A percentile compares a stretch with the other conserved stretches of the same genome.
phyloP scores from a whole-genome alignment of 1,284 basidiomycete species.

The Lignosus rhinocerotis region DNA sequence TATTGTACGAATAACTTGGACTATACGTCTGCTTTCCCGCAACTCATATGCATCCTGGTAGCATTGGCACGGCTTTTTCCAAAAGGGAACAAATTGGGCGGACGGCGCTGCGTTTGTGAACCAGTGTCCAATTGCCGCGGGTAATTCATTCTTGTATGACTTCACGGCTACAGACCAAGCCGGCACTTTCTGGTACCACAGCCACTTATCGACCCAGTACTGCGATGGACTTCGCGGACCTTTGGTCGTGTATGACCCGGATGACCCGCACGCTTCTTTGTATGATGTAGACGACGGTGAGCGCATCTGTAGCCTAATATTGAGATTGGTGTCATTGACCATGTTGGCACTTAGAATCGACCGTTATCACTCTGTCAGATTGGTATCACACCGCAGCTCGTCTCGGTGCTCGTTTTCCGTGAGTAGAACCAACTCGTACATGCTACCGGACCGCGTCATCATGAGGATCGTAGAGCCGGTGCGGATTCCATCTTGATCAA shows the following conservation, averaged over 20 bases:
- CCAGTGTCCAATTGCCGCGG: conserved; percentile 53
- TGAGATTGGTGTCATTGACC: background rate
- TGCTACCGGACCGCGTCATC: background rate
- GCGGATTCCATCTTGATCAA: conserved; percentile 49
- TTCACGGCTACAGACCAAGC: conserved; percentile 34
- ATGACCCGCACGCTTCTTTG: conserved; percentile 37
- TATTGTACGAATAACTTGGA: conserved; percentile 28
- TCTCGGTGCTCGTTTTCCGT: conserved; percentile 16
- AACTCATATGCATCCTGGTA: conserved; percentile 10
- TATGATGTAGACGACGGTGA: conserved; percentile 46
- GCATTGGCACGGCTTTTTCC: conserved; percentile 42
- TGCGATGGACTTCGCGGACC: conserved; percentile 39
- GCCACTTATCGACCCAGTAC: conserved; percentile 29
- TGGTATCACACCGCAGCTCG: conserved; percentile 27
- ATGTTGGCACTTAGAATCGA: conserved; percentile 15
- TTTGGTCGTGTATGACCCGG: conserved; percentile 43
- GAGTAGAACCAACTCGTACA: background rate
- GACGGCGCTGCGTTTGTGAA: conserved; percentile 40
- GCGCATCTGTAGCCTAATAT: background rate
- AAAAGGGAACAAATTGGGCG: conserved; percentile 34
- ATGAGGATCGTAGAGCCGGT: background rate
- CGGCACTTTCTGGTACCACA: conserved; percentile 31
- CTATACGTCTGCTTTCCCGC: background rate
- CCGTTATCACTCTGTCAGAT: conserved; percentile 27
- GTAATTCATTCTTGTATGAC: conserved; percentile 45